Evolutionary conservation across 768 basidiomycete genomes (phyloP).

Genomic region (Pleurotus giganteus): DNA sequence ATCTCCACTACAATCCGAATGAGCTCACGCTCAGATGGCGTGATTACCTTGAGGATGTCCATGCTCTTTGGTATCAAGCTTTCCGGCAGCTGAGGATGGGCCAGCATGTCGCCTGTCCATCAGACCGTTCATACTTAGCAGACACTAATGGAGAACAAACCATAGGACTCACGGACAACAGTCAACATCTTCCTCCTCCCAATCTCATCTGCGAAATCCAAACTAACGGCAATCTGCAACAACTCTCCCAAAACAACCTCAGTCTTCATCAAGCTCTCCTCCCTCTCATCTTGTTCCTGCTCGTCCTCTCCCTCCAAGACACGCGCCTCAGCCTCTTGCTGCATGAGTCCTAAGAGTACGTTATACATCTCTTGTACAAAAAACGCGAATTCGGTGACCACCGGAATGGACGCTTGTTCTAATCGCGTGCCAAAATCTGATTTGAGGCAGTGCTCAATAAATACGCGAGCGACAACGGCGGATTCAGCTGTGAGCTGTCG

Average conservation of each 20-base stretch:
- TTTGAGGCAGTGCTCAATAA: slow-evolving; percentile 75
- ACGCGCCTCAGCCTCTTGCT: slow-evolving; percentile 37
- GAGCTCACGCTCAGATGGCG: slow-evolving; percentile 81
- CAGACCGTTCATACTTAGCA: background rate
- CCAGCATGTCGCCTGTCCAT: slow-evolving; percentile 77
- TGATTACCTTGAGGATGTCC: slow-evolving; percentile 82
- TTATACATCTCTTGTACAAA: slow-evolving; percentile 81
- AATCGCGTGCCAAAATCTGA: slow-evolving; percentile 62
- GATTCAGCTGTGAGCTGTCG: slow-evolving; percentile 70
- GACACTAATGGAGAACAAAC: background rate
- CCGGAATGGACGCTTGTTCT: slow-evolving; percentile 71
- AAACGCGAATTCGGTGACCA: slow-evolving; percentile 91
- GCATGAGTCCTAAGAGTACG: slow-evolving; percentile 37
- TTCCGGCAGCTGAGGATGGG: slow-evolving; percentile 78
- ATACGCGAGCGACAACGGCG: slow-evolving; percentile 80
- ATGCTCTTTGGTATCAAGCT: slow-evolving; percentile 76
- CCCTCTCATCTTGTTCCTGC: slow-evolving; percentile 45
- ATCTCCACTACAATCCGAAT: slow-evolving; percentile 89
- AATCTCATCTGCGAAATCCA: slow-evolving; percentile 95
- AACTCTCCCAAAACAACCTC: slow-evolving; percentile 82
- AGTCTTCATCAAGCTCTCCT: slow-evolving; percentile 59
- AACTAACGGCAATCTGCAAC: slow-evolving; percentile 72
- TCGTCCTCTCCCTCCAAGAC: slow-evolving; percentile 35
- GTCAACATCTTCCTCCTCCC: slow-evolving; percentile 88
- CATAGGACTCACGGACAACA: slow-evolving; percentile 69